Base-by-base conservation (phyloP, 805 yeast species). In the Ogataea methanolica region DNA sequence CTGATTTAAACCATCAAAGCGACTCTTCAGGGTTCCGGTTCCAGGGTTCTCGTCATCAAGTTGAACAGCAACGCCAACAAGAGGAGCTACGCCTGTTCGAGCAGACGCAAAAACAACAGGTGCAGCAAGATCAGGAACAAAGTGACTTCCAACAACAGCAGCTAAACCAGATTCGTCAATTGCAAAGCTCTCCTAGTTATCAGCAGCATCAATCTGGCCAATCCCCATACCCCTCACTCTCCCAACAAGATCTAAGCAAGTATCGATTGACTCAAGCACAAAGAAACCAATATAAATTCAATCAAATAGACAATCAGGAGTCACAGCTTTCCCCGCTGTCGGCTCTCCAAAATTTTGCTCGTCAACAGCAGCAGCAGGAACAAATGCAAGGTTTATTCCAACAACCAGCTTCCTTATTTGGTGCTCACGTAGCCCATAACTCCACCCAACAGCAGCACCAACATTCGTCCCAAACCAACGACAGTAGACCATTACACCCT, bases 1-100 rank as follows among this genome's bases (percentile, higher is more conserved):
- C 63, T 16, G 54, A 52, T 17, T 44, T 63, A 14, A 60, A 56
- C 44, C 43, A 44, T 22, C 51, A 48, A 23, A 33, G 44, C 14
- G 52, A 43, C 15, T 16, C 51, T 11, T 48, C 56, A 1, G 59
- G 56, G 11, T 48, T 54, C 35, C 43, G 43, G 15, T 55, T 42
- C 44, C 34, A 34, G n/a, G 33, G 39, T 21, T 23, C 33, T 12
- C 26, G 19, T 31, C 26, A 11, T 23, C 33, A 39, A 39, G 4
- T 6, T 3, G 41, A 22, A 23, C 44, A 42, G 26, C 42, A 39
- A n/a, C 41, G 16, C 14, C 41, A 36, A 17, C 33, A 36, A 6
- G 35, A 23, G 7, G 23, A 19, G 16, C 38, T 37, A 17, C 39
- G n/a, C 31, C 4, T 19, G 21, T 19, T 19, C 21, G 21, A 19